phyloP scores from a whole-genome alignment of 148 eudicot genomes.

The Pharnaceum exiguum region DNA sequence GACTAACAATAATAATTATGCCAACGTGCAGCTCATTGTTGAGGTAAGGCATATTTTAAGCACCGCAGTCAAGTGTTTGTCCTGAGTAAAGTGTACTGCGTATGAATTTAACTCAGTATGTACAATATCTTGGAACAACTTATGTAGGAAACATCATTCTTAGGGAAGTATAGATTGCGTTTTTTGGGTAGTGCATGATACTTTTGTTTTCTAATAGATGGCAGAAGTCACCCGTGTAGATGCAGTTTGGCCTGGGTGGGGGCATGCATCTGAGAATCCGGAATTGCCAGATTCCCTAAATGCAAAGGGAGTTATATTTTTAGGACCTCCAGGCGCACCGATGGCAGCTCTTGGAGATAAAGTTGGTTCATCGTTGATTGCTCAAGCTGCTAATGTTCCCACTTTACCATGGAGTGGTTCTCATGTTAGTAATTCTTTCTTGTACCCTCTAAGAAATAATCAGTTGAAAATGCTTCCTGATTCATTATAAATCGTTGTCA shows the following conservation, averaged over 20 bases:
- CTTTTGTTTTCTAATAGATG: constrained; percentile 40
- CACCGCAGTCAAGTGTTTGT: background rate
- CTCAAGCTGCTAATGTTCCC: constrained; percentile 98
- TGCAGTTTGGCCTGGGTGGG: constrained; percentile 99
- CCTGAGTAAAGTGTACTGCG: too few relatives aligned
- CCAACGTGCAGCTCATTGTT: constrained; percentile 96
- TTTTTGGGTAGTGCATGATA: background rate
- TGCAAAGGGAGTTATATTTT: constrained; percentile 83
- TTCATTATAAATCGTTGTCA: background rate
- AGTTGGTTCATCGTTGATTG: constrained; percentile 96
- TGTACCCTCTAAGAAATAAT: background rate
- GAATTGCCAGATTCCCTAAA: constrained; percentile 89
- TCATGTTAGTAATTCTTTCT: constrained; percentile 49
- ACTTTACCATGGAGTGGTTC: constrained; percentile 99
- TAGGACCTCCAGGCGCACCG: constrained; percentile 88
- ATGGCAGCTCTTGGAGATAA: constrained; percentile 99
- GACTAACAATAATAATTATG: constrained; percentile 96
- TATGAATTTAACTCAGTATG: too few relatives aligned
- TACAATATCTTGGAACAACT: too few relatives aligned
- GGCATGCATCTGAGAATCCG: constrained; percentile 99
- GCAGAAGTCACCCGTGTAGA: constrained; percentile 95
- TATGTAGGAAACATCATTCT: background rate
- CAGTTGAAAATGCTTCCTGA: background rate
- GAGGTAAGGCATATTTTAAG: constrained; percentile 45
- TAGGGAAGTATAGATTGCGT: background rate